These are phyloP conservation scores for Penicillium coprophilum DNA, from an alignment of 495 filamentous ascomycete genomes.

Conservation along the genomic window DNA sequence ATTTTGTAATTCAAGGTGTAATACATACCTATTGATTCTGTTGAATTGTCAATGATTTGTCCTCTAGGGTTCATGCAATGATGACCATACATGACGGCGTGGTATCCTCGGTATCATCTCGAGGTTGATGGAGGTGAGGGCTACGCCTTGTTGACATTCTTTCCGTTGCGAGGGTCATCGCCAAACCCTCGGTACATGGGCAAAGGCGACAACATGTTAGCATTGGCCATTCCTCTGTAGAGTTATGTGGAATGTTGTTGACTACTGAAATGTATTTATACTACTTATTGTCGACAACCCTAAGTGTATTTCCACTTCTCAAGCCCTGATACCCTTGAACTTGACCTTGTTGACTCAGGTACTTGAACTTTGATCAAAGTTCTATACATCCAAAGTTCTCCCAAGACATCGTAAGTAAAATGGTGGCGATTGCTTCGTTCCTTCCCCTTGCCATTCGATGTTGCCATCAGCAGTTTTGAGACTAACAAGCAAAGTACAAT, in stretches of 20 bases:
- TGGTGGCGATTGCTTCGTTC: not conserved
- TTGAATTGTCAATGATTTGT: not conserved
- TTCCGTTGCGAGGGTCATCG: constrained; percentile 24
- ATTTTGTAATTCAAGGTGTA: not conserved
- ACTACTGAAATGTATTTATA: constrained; percentile 23
- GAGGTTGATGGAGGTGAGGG: not conserved
- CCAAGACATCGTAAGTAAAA: constrained; percentile 9
- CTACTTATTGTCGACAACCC: constrained; percentile 4
- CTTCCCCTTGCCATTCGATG: not conserved
- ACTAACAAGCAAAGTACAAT: constrained; percentile 12
- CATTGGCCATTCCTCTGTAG: constrained; percentile 27
- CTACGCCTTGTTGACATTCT: constrained; percentile 20
- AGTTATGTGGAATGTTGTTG: constrained; percentile 19
- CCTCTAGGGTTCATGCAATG: not conserved
- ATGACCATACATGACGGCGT: not conserved
- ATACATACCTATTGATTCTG: not conserved
- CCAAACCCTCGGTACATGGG: not conserved
- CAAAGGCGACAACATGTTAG: constrained; percentile 14
- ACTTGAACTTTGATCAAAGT: constrained; percentile 19
- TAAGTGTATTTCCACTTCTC: not conserved
- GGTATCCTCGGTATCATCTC: not conserved
- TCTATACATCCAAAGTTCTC: constrained; percentile 6
- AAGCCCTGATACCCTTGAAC: constrained; percentile 11
- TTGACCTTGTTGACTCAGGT: constrained; percentile 17
- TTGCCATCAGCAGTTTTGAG: not conserved